Conservation (phyloP, 2,329 filamentous ascomycete species). For the Pezicula carpinea region DNA sequence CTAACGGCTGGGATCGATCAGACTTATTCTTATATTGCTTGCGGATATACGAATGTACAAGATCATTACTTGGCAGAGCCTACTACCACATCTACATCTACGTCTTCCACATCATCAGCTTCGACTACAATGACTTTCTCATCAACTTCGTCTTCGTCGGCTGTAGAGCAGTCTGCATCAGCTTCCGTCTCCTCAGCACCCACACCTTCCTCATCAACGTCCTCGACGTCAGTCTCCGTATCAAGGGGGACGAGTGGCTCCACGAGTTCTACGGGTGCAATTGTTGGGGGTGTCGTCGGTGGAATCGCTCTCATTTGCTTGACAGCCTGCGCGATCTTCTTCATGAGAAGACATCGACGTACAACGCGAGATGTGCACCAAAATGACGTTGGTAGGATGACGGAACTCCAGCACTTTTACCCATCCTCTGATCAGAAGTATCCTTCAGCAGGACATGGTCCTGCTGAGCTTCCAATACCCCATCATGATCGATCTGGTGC, state of each 20-base stretch:
- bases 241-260: no score
- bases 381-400: no score
- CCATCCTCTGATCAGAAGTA: no score
- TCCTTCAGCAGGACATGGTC: no score
- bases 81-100: neutral
- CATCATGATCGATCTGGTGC: no score
- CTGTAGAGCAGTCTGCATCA: neutral
- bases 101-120: neutral
- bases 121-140: neutral
- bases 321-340: no score
- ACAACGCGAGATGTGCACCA: no score
- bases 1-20: constrained; percentile 28
- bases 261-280: constrained; percentile 4
- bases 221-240: neutral
- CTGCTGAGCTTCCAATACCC: no score
- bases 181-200: neutral
- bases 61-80: constrained; percentile 4
- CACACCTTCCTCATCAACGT: neutral
- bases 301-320: constrained; percentile 8
- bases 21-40: constrained; percentile 33
- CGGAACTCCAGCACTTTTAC: no score
- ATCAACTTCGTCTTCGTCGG: constrained; percentile 2
- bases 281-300: constrained; percentile 5
- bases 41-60: constrained; percentile 16
- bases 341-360: no score